A percentile compares a stretch with the other conserved stretches of the same genome.
Evolutionary conservation across 306 rosid genomes (phyloP).

Genomic region (Canavalia gladiata): DNA sequence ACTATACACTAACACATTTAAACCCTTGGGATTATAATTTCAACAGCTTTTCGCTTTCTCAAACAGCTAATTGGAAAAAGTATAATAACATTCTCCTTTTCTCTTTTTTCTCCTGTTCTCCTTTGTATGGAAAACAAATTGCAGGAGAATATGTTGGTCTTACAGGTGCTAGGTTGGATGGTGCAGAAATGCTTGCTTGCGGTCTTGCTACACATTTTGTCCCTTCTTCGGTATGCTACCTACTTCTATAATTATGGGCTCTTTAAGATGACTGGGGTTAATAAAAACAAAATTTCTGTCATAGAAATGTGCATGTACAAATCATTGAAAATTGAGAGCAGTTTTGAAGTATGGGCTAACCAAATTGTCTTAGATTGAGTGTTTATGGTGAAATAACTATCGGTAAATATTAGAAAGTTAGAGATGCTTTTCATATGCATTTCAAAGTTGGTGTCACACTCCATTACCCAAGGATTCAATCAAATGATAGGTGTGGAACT

Average conservation of each 20-base stretch:
- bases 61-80: slow-evolving; percentile 21
- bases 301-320: slow-evolving; percentile 3
- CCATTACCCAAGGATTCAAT: not conserved
- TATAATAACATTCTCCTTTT: not conserved
- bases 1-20: not conserved
- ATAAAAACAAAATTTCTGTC: not conserved
- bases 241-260: slow-evolving; percentile 32
- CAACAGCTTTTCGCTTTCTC: slow-evolving; percentile 35
- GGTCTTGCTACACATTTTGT: slow-evolving; percentile 99
- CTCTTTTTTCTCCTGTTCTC: slow-evolving; percentile 3
- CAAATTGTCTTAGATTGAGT: slow-evolving; percentile 10
- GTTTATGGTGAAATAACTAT: slow-evolving; percentile 12
- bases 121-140: slow-evolving; percentile 46
- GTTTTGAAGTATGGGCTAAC: slow-evolving; percentile 13
- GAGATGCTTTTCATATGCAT: slow-evolving; percentile 31
- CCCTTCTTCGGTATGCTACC: slow-evolving; percentile 67
- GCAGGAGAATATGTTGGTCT: slow-evolving; percentile 98
- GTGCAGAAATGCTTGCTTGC: slow-evolving; percentile 95
- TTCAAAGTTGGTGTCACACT: slow-evolving; percentile 22
- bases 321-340: not conserved
- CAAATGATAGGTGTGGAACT: slow-evolving; percentile 1
- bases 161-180: slow-evolving; percentile 90
- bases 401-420: slow-evolving; percentile 25
- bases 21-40: slow-evolving; percentile 3
- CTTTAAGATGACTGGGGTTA: slow-evolving; percentile 3